Base-by-base conservation (phyloP, 345 rosid species). In the Bruguiera sexangula region DNA sequence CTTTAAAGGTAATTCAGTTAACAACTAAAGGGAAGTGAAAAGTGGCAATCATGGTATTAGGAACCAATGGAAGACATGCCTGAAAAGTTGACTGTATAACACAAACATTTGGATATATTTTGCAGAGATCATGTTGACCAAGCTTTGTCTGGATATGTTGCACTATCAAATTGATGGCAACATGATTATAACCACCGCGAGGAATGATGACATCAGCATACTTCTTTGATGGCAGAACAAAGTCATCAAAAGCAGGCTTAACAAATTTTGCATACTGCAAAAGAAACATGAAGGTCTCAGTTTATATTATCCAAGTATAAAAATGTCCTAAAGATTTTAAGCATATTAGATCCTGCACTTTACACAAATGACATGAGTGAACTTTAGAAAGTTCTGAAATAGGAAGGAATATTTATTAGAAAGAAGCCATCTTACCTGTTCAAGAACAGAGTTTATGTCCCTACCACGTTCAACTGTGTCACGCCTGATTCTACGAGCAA, bases 171-270 rank as follows among this genome's bases (percentile, higher is more conserved):
- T 93, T 97, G 80, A 93, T 80, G 59, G 98, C 98, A 75, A 93
- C 96, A 70, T 93, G 97, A 83, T 93, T 93, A 60, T 93, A 97
- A 75, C 96, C 96, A 64, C 98, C 98, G 29, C 96, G 85, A 8
- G 98, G 98, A 56, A 93, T 93, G 80, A 91, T 93, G 62, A 93
- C 88, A 79, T 93, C 98, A 19, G 98, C 97, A 82, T 85, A 91
- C 75, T 93, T 93, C 85, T 93, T 93, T 62, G 98, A 87, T 63
- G 98, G 98, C 51, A 89, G 85, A 76, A 93, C 87, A 84, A 93
- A 93, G 73, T 93, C 97, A 80, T 93, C 98, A 84, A 93, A 93
- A n/a, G 98, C 98, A 46, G 98, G 98, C 83, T 93, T 93, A 71
- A 93, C 98, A 86, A 93, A 93, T 76, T 90, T 93, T 64, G 96